A percentile compares a stretch with the other conserved stretches of the same genome.
Conservation (phyloP, 495 filamentous ascomycete genomes). For the Xylaria venustula region DNA sequence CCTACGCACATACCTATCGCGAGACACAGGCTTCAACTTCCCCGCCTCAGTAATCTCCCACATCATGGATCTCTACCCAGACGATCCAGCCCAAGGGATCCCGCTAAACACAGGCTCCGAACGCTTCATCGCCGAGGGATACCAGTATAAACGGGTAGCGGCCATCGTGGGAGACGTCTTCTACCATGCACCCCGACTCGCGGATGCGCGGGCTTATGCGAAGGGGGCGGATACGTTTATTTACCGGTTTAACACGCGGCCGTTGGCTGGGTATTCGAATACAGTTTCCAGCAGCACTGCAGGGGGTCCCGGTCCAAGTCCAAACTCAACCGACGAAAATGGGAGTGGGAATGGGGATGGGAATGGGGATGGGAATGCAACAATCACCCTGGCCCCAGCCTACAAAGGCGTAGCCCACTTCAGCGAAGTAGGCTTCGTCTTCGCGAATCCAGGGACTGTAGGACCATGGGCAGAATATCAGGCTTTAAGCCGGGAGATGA, state of each 20-base stretch:
- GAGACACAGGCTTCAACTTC: constrained; percentile 20
- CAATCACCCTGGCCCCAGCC: constrained; percentile 26
- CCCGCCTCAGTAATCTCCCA: constrained; percentile 30
- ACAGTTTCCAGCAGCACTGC: constrained; percentile 8
- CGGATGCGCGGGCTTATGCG: constrained; percentile 26
- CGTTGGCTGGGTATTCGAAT: constrained; percentile 18
- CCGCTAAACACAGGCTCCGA: constrained; percentile 29
- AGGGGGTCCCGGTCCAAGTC: no score
- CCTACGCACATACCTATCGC: constrained; percentile 33
- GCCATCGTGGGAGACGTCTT: constrained; percentile 36
- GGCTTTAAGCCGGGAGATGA: constrained; percentile 26
- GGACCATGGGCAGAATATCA: constrained; percentile 32
- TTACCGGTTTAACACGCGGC: constrained; percentile 35
- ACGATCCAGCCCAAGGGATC: constrained; percentile 32
- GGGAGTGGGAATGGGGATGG: background rate
- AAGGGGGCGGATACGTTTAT: constrained; percentile 24
- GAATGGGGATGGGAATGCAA: background rate
- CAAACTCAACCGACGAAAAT: no score
- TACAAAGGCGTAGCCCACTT: constrained; percentile 35
- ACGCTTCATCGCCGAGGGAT: constrained; percentile 27
- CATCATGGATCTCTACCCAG: constrained; percentile 36
- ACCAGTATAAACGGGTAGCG: constrained; percentile 35
- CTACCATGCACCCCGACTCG: constrained; percentile 34
- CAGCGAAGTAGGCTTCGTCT: constrained; percentile 36
- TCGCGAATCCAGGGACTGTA: constrained; percentile 29